A percentile compares a stretch with the other conserved stretches of the same genome.
phyloP scores from a whole-genome alignment of 2,329 filamentous ascomycete species.

The Microdochium paspali region DNA sequence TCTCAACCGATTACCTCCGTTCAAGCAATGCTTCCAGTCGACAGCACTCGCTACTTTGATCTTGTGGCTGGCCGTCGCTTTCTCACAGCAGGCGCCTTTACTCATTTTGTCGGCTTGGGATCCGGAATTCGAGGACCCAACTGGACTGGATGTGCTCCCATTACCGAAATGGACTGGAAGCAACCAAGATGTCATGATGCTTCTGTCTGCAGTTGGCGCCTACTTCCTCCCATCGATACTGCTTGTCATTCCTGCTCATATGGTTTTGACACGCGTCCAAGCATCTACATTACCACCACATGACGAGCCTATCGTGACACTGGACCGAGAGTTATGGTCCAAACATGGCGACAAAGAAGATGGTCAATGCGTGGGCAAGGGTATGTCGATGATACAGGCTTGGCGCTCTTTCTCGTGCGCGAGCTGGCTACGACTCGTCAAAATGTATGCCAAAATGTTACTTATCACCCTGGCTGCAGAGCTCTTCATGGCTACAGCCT shows the following conservation, averaged over 20 bases:
- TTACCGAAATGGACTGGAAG: slow-evolving; percentile 10
- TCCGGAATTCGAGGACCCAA: slow-evolving; percentile 23
- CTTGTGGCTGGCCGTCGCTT: slow-evolving; percentile 44
- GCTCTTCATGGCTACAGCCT: slow-evolving; percentile 32
- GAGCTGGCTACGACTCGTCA: slow-evolving; percentile 60
- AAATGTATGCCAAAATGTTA: slow-evolving; percentile 62
- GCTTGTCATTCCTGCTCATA: slow-evolving; percentile 61
- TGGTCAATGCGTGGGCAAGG: slow-evolving; percentile 57
- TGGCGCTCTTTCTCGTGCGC: slow-evolving; percentile 65
- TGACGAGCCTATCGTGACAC: slow-evolving; percentile 74
- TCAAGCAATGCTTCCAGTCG: slow-evolving; percentile 51
- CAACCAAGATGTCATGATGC: slow-evolving; percentile 27
- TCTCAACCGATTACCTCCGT: slow-evolving; percentile 56
- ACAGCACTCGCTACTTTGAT: slow-evolving; percentile 57
- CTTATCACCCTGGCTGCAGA: slow-evolving; percentile 37
- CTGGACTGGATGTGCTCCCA: slow-evolving; percentile 8
- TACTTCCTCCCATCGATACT: slow-evolving; percentile 42
- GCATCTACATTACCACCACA: slow-evolving; percentile 73
- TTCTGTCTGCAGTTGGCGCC: slow-evolving; percentile 27
- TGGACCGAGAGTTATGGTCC: slow-evolving; percentile 73
- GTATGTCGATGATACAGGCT: slow-evolving; percentile 61
- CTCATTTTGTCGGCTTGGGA: slow-evolving; percentile 32
- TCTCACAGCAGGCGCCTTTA: slow-evolving; percentile 34
- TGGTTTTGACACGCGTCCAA: slow-evolving; percentile 70
- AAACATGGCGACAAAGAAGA: slow-evolving; percentile 20